Evolutionary conservation across 2,329 filamentous ascomycete genomes (phyloP), one percentile per base, ranked within the genome.

Genomic region (Alternaria hordeiaustralica): DNA sequence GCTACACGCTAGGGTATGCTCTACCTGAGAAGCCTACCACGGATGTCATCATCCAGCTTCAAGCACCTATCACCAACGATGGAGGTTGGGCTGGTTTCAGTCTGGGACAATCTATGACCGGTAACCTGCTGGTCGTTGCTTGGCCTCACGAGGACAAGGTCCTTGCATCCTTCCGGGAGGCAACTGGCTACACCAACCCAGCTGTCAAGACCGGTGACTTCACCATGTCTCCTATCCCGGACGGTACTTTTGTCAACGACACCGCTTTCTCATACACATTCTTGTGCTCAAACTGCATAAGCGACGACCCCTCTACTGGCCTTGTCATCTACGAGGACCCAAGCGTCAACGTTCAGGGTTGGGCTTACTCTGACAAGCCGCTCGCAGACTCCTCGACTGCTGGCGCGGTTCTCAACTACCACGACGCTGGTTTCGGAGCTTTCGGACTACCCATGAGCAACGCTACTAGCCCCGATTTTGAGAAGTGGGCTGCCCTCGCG

Each of bases 191-290:
- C 71, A 79, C 82, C 50, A 83, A 80, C 55, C 85, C 86, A 2
- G 74, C 81, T 5, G 76, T 81, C 18, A 83, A 82, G 70, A 77
- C 79, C 12, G 81, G 79, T 12, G 80, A 80, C 45, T 79, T 82
- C 51, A 78, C 79, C 11, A 69, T 84, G 55, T 73, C 72, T 6
- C 81, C 84, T 3, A 87, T 87, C 61, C 77, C 83, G 18, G 82
- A 84, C 13, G 85, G 85, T 28, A 86, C 85, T 0, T 86, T 81
- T 9, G 76, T 86, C 60, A 87, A 87, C 78, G 78, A 79, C 58
- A 87, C 85, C 1, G 84, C 86, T 54, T 84, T 84, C 66, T 84
- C 84, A 7, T 87, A 85, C 68, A 87, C 86, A 2, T 88, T 87
- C 75, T 80, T 87, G 30, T 88, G 86, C 72, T 75, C 71, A 15